Percentiles rank a stretch among this genome's conserved stretches.
Evolutionary conservation across 768 basidiomycete species (phyloP).

Genomic region (Hygrophoropsis aurantiaca): DNA sequence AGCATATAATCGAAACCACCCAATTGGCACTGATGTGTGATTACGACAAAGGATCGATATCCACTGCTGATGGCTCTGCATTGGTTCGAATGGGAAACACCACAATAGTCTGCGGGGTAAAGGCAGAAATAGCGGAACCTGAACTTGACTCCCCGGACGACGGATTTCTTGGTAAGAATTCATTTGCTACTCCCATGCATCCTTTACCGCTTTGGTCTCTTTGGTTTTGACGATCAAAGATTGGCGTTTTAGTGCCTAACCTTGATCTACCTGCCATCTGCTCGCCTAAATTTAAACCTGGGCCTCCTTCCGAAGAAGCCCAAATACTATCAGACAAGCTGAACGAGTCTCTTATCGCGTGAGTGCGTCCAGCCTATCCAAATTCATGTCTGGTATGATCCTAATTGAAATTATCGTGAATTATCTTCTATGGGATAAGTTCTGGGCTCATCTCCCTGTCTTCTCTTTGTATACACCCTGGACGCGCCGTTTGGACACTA

Average conservation of each 20-base stretch:
- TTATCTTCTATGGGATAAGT: slow-evolving; percentile 36
- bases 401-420: not conserved
- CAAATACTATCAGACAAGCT: slow-evolving; percentile 86
- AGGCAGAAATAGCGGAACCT: slow-evolving; percentile 92
- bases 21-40: not conserved
- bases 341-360: slow-evolving; percentile 77
- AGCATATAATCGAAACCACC: not conserved
- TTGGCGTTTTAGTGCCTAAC: slow-evolving; percentile 71
- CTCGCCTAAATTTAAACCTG: slow-evolving; percentile 91
- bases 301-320: slow-evolving; percentile 92
- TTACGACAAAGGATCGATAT: slow-evolving; percentile 71
- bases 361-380: too few relatives aligned
- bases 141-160: slow-evolving; percentile 70
- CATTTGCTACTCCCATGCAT: too few relatives aligned
- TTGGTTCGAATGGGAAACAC: slow-evolving; percentile 90
- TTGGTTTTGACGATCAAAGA: not conserved
- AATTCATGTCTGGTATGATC: not conserved
- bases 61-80: slow-evolving; percentile 90
- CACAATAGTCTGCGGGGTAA: slow-evolving; percentile 95
- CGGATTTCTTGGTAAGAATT: slow-evolving; percentile 77
- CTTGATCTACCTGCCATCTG: slow-evolving; percentile 92
- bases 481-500: slow-evolving; percentile 87
- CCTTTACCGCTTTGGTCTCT: too few relatives aligned
- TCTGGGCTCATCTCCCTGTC: slow-evolving; percentile 63
- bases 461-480: slow-evolving; percentile 76